These are phyloP conservation scores for Gossypium lobatum DNA, from an alignment of 441 rosid species.

Conservation along the genomic window DNA sequence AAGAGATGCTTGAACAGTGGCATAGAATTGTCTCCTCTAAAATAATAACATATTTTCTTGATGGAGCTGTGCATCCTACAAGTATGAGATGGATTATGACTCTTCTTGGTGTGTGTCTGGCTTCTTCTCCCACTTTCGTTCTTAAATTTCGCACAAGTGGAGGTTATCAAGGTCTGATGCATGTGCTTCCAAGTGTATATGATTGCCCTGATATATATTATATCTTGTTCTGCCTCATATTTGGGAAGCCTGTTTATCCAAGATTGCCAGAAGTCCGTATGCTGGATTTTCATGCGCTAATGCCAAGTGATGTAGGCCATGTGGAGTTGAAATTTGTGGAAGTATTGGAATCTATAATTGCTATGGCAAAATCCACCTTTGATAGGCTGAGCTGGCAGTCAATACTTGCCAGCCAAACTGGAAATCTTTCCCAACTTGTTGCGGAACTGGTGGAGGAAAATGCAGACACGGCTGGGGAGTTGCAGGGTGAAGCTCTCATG, in stretches of 20 bases:
- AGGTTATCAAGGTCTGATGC: conserved; percentile 88
- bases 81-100: conserved; percentile 99
- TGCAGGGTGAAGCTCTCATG: conserved; percentile 99
- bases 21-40: conserved; percentile 98
- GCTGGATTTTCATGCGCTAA: conserved; percentile 99
- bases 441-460: conserved; percentile 93
- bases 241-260: conserved; percentile 97
- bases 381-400: conserved; percentile 85
- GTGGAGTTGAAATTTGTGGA: conserved; percentile 89
- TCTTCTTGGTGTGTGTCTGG: conserved; percentile 93
- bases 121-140: conserved; percentile 91
- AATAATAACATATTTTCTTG: conserved; percentile 93
- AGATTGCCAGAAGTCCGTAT: conserved; percentile 98
- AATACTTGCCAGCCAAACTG: conserved; percentile 86
- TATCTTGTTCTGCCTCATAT: conserved; percentile 91
- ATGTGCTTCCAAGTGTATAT: conserved; percentile 90
- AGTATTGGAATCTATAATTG: conserved; percentile 84
- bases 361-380: conserved; percentile 96
- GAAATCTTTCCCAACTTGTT: conserved; percentile 87
- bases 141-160: conserved; percentile 95
- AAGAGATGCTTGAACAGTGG: conserved; percentile 98
- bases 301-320: conserved; percentile 82
- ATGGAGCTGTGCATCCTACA: conserved; percentile 99
- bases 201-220: conserved; percentile 99
- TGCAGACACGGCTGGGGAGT: conserved; percentile 89